A percentile compares a stretch with the other conserved stretches of the same genome.
These are phyloP conservation scores for Cyclotella sp. DNA, from an alignment of 108 stramenopile species.

Conservation along the genomic window DNA sequence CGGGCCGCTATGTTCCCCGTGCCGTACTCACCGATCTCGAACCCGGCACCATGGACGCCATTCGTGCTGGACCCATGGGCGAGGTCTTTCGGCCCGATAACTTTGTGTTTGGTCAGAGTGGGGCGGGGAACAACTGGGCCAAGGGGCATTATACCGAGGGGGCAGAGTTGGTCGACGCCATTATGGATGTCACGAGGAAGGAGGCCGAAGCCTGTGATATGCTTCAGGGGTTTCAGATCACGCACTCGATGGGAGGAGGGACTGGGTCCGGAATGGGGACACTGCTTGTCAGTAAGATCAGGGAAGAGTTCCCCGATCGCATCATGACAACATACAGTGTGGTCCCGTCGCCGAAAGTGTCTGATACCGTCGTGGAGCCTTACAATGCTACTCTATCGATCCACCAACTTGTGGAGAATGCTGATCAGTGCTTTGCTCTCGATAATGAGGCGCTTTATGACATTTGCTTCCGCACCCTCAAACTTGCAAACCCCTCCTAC, in stretches of 20 bases:
- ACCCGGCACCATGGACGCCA: conserved; percentile 89
- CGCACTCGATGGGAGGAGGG: conserved; percentile 90
- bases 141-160: conserved; percentile 93
- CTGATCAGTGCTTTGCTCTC: conserved; percentile 89
- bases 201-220: conserved; percentile 89
- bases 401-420: conserved; percentile 92
- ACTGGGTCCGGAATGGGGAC: conserved; percentile 89
- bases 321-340: conserved; percentile 90
- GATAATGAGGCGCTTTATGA: conserved; percentile 92
- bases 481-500: conserved; percentile 79
- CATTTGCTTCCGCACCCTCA: conserved; percentile 87
- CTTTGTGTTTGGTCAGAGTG: conserved; percentile 87
- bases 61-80: conserved; percentile 81
- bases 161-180: conserved; percentile 85
- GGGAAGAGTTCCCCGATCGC: conserved; percentile 92
- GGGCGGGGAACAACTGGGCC: conserved; percentile 92
- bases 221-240: conserved; percentile 90
- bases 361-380: conserved; percentile 86
- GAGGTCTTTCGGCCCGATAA: conserved; percentile 88
- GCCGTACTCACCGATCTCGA: conserved; percentile 81
- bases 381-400: conserved; percentile 89
- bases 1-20: conserved; percentile 87
- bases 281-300: conserved; percentile 83
- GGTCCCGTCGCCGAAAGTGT: conserved; percentile 87
- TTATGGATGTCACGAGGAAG: conserved; percentile 85